These are phyloP conservation scores for Talaromyces thailandensis DNA, from an alignment of 495 filamentous ascomycete genomes.

Conservation along the genomic window DNA sequence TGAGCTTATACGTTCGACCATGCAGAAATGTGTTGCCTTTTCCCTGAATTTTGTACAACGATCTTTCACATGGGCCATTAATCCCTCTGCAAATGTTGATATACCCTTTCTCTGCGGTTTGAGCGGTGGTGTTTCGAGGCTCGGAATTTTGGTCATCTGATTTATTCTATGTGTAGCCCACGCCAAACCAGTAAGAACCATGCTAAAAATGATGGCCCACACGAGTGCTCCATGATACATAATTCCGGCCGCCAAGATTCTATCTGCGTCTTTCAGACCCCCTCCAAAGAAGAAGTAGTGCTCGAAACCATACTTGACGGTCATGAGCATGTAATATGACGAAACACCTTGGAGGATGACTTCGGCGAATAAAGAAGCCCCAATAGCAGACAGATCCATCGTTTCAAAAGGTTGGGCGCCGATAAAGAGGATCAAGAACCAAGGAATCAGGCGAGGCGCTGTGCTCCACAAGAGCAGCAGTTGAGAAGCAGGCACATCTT, in stretches of 20 bases:
- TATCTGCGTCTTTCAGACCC: neutral
- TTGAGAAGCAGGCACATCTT: neutral
- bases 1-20: neutral
- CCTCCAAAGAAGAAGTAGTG: neutral
- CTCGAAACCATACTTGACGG: neutral
- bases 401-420: neutral
- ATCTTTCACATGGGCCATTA: neutral
- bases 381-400: neutral
- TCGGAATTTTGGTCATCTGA: neutral
- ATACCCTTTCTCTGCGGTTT: neutral
- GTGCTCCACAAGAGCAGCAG: neutral
- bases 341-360: neutral
- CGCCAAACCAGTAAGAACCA: neutral
- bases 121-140: neutral
- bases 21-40: neutral
- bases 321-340: neutral
- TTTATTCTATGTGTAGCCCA: neutral
- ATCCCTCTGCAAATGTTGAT: neutral
- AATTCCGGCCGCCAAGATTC: neutral
- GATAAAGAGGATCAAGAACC: neutral
- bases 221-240: neutral
- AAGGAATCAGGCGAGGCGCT: neutral
- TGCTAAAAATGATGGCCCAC: neutral
- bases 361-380: neutral
- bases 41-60: neutral